phyloP scores from a whole-genome alignment of 2,329 filamentous ascomycete species.

The Cordyceps pruinosa region DNA sequence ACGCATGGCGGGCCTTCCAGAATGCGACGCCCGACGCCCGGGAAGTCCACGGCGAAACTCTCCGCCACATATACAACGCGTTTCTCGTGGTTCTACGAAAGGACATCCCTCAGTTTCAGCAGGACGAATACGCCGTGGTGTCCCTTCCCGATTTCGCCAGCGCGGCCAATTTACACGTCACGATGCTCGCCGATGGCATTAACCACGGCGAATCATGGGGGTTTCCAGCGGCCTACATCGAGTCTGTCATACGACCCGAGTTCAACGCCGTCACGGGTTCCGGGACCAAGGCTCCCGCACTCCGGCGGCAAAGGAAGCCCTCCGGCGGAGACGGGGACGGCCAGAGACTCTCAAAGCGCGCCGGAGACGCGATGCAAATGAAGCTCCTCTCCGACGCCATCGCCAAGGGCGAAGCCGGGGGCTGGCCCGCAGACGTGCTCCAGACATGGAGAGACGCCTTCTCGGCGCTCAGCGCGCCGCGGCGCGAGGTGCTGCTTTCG shows the following conservation, averaged over 20 bases:
- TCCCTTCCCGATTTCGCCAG: too few relatives aligned
- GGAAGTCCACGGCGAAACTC: too few relatives aligned
- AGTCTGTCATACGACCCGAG: background rate
- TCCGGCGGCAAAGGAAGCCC: background rate
- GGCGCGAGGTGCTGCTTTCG: background rate
- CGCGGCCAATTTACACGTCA: too few relatives aligned
- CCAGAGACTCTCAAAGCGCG: background rate
- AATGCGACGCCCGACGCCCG: too few relatives aligned
- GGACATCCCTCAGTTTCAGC: too few relatives aligned
- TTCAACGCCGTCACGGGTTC: background rate
- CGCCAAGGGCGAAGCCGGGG: background rate
- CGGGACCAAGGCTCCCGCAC: background rate
- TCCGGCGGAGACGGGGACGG: background rate
- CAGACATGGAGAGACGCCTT: background rate
- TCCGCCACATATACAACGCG: too few relatives aligned
- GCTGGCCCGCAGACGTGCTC: background rate
- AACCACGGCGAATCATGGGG: too few relatives aligned
- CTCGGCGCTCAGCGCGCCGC: background rate
- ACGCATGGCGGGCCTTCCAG: too few relatives aligned
- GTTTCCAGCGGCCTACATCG: too few relatives aligned
- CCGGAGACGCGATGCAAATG: background rate
- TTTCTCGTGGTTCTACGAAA: too few relatives aligned
- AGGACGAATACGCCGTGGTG: too few relatives aligned
- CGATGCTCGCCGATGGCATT: too few relatives aligned
- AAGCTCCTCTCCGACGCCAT: background rate